These are phyloP conservation scores for Blepharisma stoltei DNA, from an alignment of 73 alveolate species.

Conservation along the genomic window DNA sequence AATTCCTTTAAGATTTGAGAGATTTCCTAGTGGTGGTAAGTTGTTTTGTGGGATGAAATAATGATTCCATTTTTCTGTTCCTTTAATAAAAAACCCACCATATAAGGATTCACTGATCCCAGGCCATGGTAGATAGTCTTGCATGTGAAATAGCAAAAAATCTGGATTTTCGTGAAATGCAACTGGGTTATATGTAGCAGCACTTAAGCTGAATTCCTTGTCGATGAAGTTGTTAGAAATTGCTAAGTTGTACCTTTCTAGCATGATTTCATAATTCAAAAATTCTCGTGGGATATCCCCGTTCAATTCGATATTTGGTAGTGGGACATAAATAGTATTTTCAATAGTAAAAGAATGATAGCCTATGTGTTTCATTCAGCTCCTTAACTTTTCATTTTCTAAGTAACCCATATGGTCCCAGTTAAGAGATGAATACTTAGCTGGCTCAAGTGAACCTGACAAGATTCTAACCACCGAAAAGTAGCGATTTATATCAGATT, in stretches of 20 bases:
- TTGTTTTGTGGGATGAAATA: conserved; percentile 1
- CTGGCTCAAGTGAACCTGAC: too few relatives aligned
- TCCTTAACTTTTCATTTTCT: too few relatives aligned
- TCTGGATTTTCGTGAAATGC: background rate
- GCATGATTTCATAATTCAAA: too few relatives aligned
- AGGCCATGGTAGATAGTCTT: background rate
- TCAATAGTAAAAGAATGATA: background rate
- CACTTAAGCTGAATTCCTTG: too few relatives aligned
- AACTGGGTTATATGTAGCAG: too few relatives aligned
- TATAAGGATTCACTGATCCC: background rate
- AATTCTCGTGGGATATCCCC: too few relatives aligned
- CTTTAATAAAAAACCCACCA: conserved; percentile 9
- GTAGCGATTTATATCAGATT: too few relatives aligned
- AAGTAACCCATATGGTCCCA: too few relatives aligned
- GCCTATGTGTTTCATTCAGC: background rate
- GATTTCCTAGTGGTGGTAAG: background rate
- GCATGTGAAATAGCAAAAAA: background rate
- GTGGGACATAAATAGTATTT: background rate
- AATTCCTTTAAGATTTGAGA: background rate
- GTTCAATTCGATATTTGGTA: background rate
- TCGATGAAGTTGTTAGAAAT: too few relatives aligned
- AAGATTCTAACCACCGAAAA: too few relatives aligned
- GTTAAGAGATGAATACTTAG: too few relatives aligned
- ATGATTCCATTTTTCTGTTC: conserved; percentile 16
- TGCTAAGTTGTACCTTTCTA: too few relatives aligned